These are phyloP conservation scores for Schizonepeta tenuifolia DNA, from an alignment of 257 asterid species.

Conservation along the genomic window DNA sequence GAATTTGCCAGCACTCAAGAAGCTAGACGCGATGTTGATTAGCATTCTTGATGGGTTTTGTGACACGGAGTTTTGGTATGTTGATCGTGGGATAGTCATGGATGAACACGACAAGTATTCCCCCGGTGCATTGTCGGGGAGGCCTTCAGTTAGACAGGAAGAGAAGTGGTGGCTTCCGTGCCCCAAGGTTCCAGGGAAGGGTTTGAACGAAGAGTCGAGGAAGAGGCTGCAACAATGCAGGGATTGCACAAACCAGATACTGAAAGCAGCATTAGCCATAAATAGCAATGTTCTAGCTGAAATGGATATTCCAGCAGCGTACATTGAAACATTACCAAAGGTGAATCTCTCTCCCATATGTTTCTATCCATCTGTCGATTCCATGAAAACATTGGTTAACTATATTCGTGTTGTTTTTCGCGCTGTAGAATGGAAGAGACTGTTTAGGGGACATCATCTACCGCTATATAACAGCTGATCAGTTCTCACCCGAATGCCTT, in stretches of 20 bases:
- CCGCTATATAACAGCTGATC: constrained; percentile 80
- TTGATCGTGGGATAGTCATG: constrained; percentile 76
- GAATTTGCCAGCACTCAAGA: constrained; percentile 97
- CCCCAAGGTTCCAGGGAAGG: constrained; percentile 91
- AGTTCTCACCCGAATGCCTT: constrained; percentile 85
- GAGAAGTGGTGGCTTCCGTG: constrained; percentile 99
- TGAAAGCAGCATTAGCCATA: constrained; percentile 96
- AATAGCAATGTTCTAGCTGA: constrained; percentile 86
- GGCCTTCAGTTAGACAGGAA: constrained; percentile 95
- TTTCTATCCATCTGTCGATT: neutral
- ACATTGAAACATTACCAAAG: constrained; percentile 89
- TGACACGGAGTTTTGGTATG: constrained; percentile 88
- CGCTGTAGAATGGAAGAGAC: constrained; percentile 76
- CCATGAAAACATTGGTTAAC: neutral
- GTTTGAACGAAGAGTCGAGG: constrained; percentile 77
- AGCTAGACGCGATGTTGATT: constrained; percentile 92
- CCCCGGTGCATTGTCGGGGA: constrained; percentile 50
- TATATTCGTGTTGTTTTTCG: neutral
- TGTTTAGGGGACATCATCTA: constrained; percentile 89
- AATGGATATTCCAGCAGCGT: constrained; percentile 91
- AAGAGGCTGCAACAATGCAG: constrained; percentile 92
- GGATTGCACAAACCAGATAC: constrained; percentile 94
- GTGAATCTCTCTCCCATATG: constrained; percentile 41
- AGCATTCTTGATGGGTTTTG: constrained; percentile 83
- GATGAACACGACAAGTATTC: constrained; percentile 56